Evolutionary conservation across 2,329 filamentous ascomycete species (phyloP).

Genomic region (Coniella vitis): DNA sequence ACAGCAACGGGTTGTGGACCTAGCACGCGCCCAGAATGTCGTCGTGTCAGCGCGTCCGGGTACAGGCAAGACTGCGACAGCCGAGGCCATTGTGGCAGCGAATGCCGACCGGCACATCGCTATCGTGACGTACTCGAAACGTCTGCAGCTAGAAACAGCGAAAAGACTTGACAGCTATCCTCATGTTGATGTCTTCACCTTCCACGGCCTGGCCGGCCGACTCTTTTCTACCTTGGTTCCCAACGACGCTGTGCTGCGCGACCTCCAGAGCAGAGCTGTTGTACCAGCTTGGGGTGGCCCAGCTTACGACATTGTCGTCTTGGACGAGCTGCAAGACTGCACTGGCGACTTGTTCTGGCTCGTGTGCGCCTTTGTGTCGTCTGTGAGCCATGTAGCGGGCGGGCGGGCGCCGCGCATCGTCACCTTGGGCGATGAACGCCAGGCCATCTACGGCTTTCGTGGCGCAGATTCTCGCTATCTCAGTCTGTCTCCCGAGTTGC

Average conservation of each 20-base stretch:
- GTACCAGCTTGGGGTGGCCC: slow-evolving; percentile 19
- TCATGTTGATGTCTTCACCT: slow-evolving; percentile 21
- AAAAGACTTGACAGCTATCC: slow-evolving; percentile 18
- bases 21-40: slow-evolving; percentile 22
- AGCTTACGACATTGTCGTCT: slow-evolving; percentile 25
- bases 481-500: slow-evolving; percentile 19
- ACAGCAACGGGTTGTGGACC: slow-evolving; percentile 20
- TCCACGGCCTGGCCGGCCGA: slow-evolving; percentile 21
- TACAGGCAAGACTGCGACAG: slow-evolving; percentile 27
- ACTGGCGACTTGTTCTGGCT: slow-evolving; percentile 24
- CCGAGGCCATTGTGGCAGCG: slow-evolving; percentile 23
- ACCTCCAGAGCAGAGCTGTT: slow-evolving; percentile 7
- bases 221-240: slow-evolving; percentile 17
- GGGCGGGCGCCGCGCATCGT: slow-evolving; percentile 20
- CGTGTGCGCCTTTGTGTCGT: slow-evolving; percentile 19
- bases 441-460: slow-evolving; percentile 24
- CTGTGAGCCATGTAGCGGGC: slow-evolving; percentile 17
- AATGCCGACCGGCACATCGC: slow-evolving; percentile 18
- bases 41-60: slow-evolving; percentile 28
- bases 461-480: slow-evolving; percentile 25
- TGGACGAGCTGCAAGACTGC: slow-evolving; percentile 29
- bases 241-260: slow-evolving; percentile 18
- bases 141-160: slow-evolving; percentile 22
- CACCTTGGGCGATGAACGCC: slow-evolving; percentile 25
- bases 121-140: slow-evolving; percentile 24